Evolutionary conservation across 1,284 basidiomycete genomes (phyloP).

Genomic region (Tilletia walkeri): DNA sequence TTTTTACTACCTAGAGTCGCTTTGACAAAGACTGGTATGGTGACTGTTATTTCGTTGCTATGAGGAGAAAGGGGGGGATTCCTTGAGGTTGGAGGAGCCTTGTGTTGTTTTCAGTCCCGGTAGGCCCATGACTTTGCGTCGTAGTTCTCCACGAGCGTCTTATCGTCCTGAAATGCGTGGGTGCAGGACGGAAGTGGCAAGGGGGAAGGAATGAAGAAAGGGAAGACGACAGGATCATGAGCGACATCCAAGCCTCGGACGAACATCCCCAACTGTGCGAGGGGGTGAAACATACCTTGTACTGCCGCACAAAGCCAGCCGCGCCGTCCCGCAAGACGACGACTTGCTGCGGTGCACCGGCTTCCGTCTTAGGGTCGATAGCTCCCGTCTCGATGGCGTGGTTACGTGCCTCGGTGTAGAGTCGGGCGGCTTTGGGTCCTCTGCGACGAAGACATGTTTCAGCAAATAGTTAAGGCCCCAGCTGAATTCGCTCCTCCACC

Average conservation of each 20-base stretch:
- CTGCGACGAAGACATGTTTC: slow-evolving; percentile 10
- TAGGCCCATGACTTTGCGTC: slow-evolving; percentile 46
- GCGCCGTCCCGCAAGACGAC: slow-evolving; percentile 56
- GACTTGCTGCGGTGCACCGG: slow-evolving; percentile 39
- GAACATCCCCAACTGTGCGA: no score
- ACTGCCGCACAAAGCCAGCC: slow-evolving; percentile 48
- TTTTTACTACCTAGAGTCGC: no score
- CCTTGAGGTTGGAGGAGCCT: no score
- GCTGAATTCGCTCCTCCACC: no score
- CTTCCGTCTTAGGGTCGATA: background rate
- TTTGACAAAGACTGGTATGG: no score
- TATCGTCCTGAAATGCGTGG: slow-evolving; percentile 31
- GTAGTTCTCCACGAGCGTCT: slow-evolving; percentile 49
- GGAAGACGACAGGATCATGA: background rate
- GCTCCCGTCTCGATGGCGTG: slow-evolving; percentile 22
- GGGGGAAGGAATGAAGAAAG: background rate
- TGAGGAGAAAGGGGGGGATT: no score
- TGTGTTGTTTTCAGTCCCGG: slow-evolving; percentile 7
- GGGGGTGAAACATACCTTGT: slow-evolving; percentile 36
- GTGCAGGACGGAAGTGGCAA: background rate
- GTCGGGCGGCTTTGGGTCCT: slow-evolving; percentile 55
- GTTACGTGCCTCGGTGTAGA: slow-evolving; percentile 51
- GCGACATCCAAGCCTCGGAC: no score
- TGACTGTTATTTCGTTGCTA: no score
- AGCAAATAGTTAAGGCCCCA: background rate